Percentiles rank a stretch among this genome's conserved stretches.
Conservation (phyloP, 2,329 filamentous ascomycete genomes). For the Aureobasidium sp. region DNA sequence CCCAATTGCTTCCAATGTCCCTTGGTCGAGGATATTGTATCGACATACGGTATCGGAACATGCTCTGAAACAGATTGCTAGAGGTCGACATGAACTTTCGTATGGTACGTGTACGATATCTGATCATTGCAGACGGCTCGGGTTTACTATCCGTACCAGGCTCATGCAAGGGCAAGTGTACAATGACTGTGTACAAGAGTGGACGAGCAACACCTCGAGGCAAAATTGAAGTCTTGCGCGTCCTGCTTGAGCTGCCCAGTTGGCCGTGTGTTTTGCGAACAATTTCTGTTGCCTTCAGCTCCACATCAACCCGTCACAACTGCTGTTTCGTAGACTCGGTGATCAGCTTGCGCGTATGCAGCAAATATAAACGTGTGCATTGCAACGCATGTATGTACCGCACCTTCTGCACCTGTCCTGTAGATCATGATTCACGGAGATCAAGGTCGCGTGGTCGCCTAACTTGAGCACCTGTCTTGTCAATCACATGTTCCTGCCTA, state of each 20-base stretch:
- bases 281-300: neutral
- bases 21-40: neutral
- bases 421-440: conserved; percentile 7
- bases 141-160: neutral
- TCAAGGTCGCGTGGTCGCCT: neutral
- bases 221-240: neutral
- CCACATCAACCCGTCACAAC: too few relatives aligned
- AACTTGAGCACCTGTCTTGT: neutral
- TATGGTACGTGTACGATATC: neutral
- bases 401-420: neutral
- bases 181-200: neutral
- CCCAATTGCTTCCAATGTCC: neutral
- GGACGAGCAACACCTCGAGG: neutral
- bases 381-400: neutral
- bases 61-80: neutral
- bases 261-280: neutral
- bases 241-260: neutral
- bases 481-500: neutral
- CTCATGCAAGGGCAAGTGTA: neutral
- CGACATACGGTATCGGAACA: neutral
- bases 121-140: neutral
- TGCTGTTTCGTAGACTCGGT: neutral
- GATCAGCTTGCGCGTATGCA: neutral
- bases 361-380: neutral
- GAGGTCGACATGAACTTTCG: too few relatives aligned